These are phyloP conservation scores for Chrysanthemum seticuspe DNA, from an alignment of 129 eudicot species.

Conservation along the genomic window DNA sequence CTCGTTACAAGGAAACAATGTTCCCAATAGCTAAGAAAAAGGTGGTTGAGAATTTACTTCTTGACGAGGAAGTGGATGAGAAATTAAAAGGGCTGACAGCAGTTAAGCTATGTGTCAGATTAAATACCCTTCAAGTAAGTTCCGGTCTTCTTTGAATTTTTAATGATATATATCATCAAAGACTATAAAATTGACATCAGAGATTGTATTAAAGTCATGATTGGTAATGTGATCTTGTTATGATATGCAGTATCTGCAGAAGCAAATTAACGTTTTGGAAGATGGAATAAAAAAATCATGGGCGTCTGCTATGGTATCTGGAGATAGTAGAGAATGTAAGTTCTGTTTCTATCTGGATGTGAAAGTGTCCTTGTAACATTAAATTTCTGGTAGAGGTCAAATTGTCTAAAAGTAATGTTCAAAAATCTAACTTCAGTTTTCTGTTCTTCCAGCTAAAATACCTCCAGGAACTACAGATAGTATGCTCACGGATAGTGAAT, in stretches of 20 bases:
- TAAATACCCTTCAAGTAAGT: slow-evolving; percentile 91
- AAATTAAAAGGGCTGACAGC: slow-evolving; percentile 57
- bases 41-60: slow-evolving; percentile 50
- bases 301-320: slow-evolving; percentile 42
- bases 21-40: slow-evolving; percentile 76
- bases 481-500: slow-evolving; percentile 45
- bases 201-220: background rate
- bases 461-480: slow-evolving; percentile 37
- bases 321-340: slow-evolving; percentile 47
- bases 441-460: slow-evolving; percentile 45
- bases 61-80: slow-evolving; percentile 60
- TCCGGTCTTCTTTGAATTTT: slow-evolving; percentile 18
- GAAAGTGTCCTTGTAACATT: background rate
- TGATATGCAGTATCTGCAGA: slow-evolving; percentile 76
- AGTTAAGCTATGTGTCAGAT: slow-evolving; percentile 78
- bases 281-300: slow-evolving; percentile 90
- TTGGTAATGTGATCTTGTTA: slow-evolving; percentile 18
- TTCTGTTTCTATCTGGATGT: slow-evolving; percentile 28
- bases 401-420: background rate
- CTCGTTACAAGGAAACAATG: slow-evolving; percentile 78
- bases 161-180: background rate
- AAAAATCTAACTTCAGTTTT: slow-evolving; percentile 24
- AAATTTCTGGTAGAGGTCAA: background rate
- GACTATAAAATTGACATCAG: no score
- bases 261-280: slow-evolving; percentile 68